Evolutionary conservation across 1,284 basidiomycete genomes (phyloP).

Genomic region (Leccinum solheimii): DNA sequence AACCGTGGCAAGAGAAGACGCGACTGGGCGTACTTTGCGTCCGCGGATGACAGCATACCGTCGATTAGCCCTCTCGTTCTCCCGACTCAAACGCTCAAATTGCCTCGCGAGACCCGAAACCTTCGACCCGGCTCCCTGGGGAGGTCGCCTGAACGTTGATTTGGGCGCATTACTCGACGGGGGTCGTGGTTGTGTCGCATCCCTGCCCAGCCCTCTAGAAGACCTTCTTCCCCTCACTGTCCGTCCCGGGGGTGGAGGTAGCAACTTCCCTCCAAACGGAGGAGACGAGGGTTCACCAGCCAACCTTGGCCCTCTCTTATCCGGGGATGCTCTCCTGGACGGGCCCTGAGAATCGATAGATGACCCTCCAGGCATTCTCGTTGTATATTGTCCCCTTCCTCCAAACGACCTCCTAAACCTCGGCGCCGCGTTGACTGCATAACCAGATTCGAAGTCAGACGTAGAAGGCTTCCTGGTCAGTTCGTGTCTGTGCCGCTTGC

Average conservation of each 20-base stretch:
- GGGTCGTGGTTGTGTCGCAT: slow-evolving; percentile 49
- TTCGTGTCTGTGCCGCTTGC: slow-evolving; percentile 50
- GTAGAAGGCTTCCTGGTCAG: slow-evolving; percentile 58
- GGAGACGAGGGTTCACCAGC: slow-evolving; percentile 42
- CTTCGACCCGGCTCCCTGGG: slow-evolving; percentile 53
- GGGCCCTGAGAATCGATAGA: slow-evolving; percentile 56
- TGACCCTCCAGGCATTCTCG: slow-evolving; percentile 46
- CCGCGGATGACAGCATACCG: slow-evolving; percentile 82
- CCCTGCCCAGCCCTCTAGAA: slow-evolving; percentile 45
- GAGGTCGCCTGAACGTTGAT: slow-evolving; percentile 53
- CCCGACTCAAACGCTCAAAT: slow-evolving; percentile 70
- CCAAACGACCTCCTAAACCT: slow-evolving; percentile 46
- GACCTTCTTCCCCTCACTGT: slow-evolving; percentile 42
- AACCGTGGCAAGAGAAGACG: slow-evolving; percentile 85
- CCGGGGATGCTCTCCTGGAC: slow-evolving; percentile 70
- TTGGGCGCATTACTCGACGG: slow-evolving; percentile 43
- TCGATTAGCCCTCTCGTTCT: slow-evolving; percentile 65
- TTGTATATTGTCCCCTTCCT: slow-evolving; percentile 46
- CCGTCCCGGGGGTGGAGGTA: slow-evolving; percentile 29
- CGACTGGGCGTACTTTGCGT: slow-evolving; percentile 90
- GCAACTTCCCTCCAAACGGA: slow-evolving; percentile 39
- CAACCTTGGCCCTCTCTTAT: slow-evolving; percentile 53
- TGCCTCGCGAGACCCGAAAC: slow-evolving; percentile 77
- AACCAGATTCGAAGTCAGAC: slow-evolving; percentile 87
- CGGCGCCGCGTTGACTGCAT: slow-evolving; percentile 84